Conservation (phyloP, 768 basidiomycete species). For the Naganishia vaughanmartiniae region DNA sequence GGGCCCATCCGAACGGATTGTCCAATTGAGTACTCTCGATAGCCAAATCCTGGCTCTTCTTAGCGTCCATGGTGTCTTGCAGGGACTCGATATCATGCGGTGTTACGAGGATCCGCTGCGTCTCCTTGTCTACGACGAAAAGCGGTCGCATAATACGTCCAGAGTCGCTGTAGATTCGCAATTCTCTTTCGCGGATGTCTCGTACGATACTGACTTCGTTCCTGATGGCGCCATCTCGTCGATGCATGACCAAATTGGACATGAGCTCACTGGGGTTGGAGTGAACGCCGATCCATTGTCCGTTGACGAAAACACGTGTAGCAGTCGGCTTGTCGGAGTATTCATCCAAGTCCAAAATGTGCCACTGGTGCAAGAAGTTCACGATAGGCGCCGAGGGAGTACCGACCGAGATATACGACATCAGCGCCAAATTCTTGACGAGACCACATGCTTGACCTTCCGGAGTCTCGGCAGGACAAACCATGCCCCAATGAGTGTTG, state of each 20-base stretch:
- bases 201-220: constrained; percentile 95
- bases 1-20: constrained; percentile 68
- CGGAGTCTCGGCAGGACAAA: constrained; percentile 97
- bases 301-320: constrained; percentile 98
- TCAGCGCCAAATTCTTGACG: constrained; percentile 95
- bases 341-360: constrained; percentile 89
- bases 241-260: constrained; percentile 84
- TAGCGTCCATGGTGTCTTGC: constrained; percentile 54
- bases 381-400: constrained; percentile 93
- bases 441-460: constrained; percentile 99
- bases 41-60: constrained; percentile 48
- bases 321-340: constrained; percentile 72
- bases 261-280: constrained; percentile 89
- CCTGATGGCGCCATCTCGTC: constrained; percentile 90
- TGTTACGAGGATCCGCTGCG: constrained; percentile 76
- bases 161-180: constrained; percentile 92
- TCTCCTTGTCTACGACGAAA: constrained; percentile 79
- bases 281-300: constrained; percentile 99
- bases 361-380: constrained; percentile 98
- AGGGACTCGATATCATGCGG: constrained; percentile 71
- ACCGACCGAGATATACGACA: constrained; percentile 97
- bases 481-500: constrained; percentile 99
- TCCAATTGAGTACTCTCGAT: constrained; percentile 58
- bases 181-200: constrained; percentile 91
- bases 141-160: constrained; percentile 95